These are phyloP conservation scores for Knoxdaviesia proteae DNA, from an alignment of 2,329 filamentous ascomycete species.

Conservation along the genomic window DNA sequence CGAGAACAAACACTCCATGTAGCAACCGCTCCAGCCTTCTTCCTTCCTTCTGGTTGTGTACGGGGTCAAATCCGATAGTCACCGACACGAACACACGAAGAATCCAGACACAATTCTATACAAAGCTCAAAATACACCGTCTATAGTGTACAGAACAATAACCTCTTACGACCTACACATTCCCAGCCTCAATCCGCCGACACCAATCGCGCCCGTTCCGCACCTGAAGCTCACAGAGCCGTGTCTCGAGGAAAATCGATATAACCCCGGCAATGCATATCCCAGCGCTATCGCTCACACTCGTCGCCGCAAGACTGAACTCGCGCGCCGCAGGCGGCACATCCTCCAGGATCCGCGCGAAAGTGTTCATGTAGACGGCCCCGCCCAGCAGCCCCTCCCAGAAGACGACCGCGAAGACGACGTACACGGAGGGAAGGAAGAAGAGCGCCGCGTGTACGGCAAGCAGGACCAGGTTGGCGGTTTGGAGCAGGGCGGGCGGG, in stretches of 20 bases:
- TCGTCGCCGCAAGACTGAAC: constrained; percentile 77
- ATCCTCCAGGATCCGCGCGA: constrained; percentile 78
- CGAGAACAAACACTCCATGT: too few relatives aligned
- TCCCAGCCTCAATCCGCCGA: constrained; percentile 24
- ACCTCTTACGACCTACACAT: background rate
- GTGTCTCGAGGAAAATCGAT: constrained; percentile 63
- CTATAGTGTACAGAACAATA: too few relatives aligned
- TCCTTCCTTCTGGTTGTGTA: too few relatives aligned
- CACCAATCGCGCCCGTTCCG: constrained; percentile 60
- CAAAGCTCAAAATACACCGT: too few relatives aligned
- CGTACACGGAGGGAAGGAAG: constrained; percentile 67
- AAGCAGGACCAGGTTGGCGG: constrained; percentile 55
- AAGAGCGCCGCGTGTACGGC: constrained; percentile 56
- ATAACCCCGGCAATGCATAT: constrained; percentile 77
- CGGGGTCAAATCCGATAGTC: too few relatives aligned
- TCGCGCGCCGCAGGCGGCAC: constrained; percentile 62
- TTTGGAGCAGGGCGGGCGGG: constrained; percentile 60
- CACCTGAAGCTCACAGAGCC: constrained; percentile 71
- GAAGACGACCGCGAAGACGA: constrained; percentile 71
- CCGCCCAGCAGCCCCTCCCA: constrained; percentile 91
- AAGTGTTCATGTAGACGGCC: constrained; percentile 86
- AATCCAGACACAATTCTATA: too few relatives aligned
- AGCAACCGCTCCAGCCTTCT: too few relatives aligned
- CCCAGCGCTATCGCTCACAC: constrained; percentile 76
- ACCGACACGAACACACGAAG: too few relatives aligned